Conservation (phyloP, 2,329 filamentous ascomycete genomes). For the Metarhizium guizhouense region DNA sequence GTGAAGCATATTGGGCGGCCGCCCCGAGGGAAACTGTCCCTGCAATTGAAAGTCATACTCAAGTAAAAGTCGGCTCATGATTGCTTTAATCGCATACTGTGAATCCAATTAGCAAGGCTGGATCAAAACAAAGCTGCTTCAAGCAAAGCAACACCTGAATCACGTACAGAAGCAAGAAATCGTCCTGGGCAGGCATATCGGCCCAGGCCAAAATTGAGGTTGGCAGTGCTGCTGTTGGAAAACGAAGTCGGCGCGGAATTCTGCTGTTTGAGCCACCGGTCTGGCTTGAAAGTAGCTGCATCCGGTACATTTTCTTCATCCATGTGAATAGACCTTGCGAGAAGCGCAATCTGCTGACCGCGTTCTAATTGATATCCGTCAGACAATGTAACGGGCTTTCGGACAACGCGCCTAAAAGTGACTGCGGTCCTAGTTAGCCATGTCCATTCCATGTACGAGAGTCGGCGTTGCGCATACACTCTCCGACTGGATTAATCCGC, state of each 20-base stretch:
- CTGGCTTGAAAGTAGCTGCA: slow-evolving; percentile 5
- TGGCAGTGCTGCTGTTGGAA: slow-evolving; percentile 9
- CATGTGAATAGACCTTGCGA: slow-evolving; percentile 7
- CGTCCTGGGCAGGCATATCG: slow-evolving; percentile 12
- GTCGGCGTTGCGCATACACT: slow-evolving; percentile 1
- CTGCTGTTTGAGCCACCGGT: slow-evolving; percentile 5
- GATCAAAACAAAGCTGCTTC: neutral
- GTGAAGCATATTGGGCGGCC: slow-evolving; percentile 8
- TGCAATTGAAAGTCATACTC: slow-evolving; percentile 10
- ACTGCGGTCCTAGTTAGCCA: slow-evolving; percentile 1
- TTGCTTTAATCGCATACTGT: slow-evolving; percentile 11
- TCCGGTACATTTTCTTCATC: slow-evolving; percentile 3
- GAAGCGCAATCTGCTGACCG: slow-evolving; percentile 9
- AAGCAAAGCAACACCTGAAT: neutral
- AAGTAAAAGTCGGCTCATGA: slow-evolving; percentile 8
- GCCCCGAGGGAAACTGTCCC: neutral
- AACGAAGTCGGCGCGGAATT: slow-evolving; percentile 3
- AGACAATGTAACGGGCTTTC: slow-evolving; percentile 7
- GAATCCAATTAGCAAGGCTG: neutral
- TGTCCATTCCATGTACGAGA: neutral
- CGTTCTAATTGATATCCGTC: slow-evolving; percentile 7
- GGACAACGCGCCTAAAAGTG: slow-evolving; percentile 10
- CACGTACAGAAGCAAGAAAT: slow-evolving; percentile 10
- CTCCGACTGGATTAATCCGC: slow-evolving; percentile 11
- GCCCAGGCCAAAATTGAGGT: slow-evolving; percentile 11